A percentile compares a stretch with the other conserved stretches of the same genome.
phyloP scores from a whole-genome alignment of 495 filamentous ascomycete genomes.

The Daldinia concentrica region DNA sequence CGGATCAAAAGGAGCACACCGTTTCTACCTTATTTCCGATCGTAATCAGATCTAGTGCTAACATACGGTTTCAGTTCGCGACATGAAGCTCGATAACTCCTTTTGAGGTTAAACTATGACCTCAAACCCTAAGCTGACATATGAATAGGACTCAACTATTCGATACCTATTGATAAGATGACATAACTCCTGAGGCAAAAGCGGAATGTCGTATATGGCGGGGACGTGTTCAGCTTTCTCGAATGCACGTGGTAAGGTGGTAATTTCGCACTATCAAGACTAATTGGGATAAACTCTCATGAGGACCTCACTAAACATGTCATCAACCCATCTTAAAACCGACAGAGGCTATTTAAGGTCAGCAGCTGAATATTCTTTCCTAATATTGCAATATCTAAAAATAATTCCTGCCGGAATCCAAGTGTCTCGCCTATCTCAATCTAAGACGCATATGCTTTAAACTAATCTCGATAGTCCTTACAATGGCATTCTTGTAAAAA shows the following conservation, averaged over 20 bases:
- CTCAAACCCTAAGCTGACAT: slow-evolving; percentile 1
- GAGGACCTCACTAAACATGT: not conserved
- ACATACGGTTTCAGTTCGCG: not conserved
- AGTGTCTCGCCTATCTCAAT: not conserved
- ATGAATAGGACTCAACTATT: not conserved
- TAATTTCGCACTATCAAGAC: not conserved
- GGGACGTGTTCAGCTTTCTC: not conserved
- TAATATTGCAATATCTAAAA: not conserved
- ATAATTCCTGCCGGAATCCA: not conserved
- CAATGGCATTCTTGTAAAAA: not conserved
- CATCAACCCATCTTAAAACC: not conserved
- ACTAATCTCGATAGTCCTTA: not conserved
- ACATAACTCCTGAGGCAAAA: not conserved
- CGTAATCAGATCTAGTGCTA: not conserved
- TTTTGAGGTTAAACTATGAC: not conserved
- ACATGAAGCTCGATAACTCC: slow-evolving; percentile 6
- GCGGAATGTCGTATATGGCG: not conserved
- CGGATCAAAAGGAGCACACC: not conserved
- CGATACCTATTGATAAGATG: not conserved
- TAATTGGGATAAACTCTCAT: not conserved
- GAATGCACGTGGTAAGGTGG: not conserved
- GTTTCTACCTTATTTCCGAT: not conserved
- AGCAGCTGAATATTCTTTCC: not conserved
- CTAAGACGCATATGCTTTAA: not conserved
- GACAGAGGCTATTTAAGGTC: not conserved